Conservation (phyloP, 257 asterid species). For the Avicennia marina region DNA sequence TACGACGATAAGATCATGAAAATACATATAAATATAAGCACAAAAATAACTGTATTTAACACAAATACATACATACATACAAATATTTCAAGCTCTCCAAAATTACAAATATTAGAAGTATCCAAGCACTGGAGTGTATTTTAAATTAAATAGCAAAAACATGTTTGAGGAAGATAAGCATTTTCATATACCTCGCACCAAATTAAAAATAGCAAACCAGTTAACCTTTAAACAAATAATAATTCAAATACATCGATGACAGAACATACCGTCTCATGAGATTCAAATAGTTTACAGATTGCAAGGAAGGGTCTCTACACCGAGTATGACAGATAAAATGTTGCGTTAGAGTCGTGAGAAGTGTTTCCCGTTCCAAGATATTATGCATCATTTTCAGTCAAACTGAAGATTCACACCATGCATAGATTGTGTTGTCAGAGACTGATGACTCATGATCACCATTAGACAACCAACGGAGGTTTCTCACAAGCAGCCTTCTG, state of each 20-base stretch:
- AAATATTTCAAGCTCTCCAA: background rate
- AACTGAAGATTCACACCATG: background rate
- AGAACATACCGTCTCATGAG: background rate
- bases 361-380: background rate
- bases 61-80: background rate
- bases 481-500: background rate
- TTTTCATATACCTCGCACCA: background rate
- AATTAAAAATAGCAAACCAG: background rate
- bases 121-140: too few relatives aligned
- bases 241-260: background rate
- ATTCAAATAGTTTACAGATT: background rate
- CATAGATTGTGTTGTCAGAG: background rate
- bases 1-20: background rate
- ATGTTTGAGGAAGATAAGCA: background rate
- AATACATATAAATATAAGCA: background rate
- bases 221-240: background rate
- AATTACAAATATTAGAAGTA: background rate
- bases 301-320: background rate
- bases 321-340: background rate
- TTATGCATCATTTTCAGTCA: background rate
- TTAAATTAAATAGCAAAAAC: background rate
- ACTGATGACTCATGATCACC: background rate
- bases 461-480: background rate
- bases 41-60: too few relatives aligned
- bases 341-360: background rate